Percentiles rank a stretch among this genome's conserved stretches.
Evolutionary conservation across 192 early-diverging fungal genomes (phyloP).

Genomic region (Physocladia obscura): DNA sequence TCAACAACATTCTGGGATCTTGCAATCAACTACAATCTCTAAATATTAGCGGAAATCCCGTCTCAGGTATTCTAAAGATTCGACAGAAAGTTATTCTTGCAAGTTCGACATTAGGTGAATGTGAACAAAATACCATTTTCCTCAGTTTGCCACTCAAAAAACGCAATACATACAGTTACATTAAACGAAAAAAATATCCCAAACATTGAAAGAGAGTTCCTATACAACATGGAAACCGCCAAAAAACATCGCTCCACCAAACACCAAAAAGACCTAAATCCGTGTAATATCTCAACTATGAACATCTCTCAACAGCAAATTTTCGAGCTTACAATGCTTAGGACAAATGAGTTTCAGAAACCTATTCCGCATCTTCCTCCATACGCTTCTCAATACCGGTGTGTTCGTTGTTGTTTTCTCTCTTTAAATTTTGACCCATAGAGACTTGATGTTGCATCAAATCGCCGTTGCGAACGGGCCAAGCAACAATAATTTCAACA

Average conservation of each 20-base stretch:
- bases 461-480: slow-evolving; percentile 4
- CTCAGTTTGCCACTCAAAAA: neutral
- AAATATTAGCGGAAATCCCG: slow-evolving; percentile 33
- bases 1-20: slow-evolving; percentile 31
- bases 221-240: slow-evolving; percentile 36
- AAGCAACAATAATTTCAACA: no score
- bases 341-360: slow-evolving; percentile 25
- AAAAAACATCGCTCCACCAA: neutral
- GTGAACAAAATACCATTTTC: neutral
- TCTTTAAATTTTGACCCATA: neutral
- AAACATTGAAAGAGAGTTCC: slow-evolving; percentile 42
- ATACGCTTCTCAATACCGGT: slow-evolving; percentile 50
- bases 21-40: slow-evolving; percentile 21
- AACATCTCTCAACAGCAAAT: neutral
- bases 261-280: neutral
- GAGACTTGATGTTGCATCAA: slow-evolving; percentile 39
- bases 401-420: neutral
- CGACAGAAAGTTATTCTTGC: slow-evolving; percentile 45
- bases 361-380: slow-evolving; percentile 55
- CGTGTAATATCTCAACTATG: no score
- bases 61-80: slow-evolving; percentile 33
- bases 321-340: slow-evolving; percentile 18
- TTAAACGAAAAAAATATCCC: slow-evolving; percentile 51
- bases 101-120: slow-evolving; percentile 27
- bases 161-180: no score